phyloP scores from a whole-genome alignment of 148 eudicot species.

The Rhododendron simsii region DNA sequence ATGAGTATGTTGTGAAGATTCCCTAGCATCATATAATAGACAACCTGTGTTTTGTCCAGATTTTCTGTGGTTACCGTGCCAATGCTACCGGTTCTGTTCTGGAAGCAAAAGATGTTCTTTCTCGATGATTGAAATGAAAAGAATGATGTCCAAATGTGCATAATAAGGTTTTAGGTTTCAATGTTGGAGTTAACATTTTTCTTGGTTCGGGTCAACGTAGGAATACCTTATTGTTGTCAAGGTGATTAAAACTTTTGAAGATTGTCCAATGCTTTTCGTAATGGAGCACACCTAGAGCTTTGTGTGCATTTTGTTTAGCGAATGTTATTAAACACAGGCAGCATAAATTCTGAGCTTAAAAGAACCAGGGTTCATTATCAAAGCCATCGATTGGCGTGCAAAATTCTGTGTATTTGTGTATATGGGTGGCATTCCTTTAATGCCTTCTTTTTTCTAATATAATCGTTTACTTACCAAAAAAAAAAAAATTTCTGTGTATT shows the following conservation, averaged over 20 bases:
- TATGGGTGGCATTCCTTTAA: neutral
- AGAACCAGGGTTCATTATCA: neutral
- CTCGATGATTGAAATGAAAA: neutral
- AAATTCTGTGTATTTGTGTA: neutral
- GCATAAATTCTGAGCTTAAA: neutral
- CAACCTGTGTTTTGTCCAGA: neutral
- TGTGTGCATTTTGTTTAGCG: neutral
- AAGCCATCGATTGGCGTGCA: neutral
- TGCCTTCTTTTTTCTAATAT: neutral
- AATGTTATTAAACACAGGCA: neutral
- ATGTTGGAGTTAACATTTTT: neutral
- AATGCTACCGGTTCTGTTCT: neutral
- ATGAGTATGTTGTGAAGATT: neutral
- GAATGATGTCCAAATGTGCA: neutral
- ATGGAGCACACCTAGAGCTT: neutral
- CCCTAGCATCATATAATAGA: neutral
- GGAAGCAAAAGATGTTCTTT: neutral
- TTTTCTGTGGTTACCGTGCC: neutral
- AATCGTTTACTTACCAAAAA: too few species aligned
- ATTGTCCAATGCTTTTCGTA: neutral
- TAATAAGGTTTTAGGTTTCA: neutral
- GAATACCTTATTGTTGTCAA: neutral
- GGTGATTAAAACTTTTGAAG: neutral
- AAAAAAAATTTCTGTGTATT: neutral
- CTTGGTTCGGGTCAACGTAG: neutral